phyloP scores from a whole-genome alignment of 2,329 filamentous ascomycete species.

The Didymella pinodella region DNA sequence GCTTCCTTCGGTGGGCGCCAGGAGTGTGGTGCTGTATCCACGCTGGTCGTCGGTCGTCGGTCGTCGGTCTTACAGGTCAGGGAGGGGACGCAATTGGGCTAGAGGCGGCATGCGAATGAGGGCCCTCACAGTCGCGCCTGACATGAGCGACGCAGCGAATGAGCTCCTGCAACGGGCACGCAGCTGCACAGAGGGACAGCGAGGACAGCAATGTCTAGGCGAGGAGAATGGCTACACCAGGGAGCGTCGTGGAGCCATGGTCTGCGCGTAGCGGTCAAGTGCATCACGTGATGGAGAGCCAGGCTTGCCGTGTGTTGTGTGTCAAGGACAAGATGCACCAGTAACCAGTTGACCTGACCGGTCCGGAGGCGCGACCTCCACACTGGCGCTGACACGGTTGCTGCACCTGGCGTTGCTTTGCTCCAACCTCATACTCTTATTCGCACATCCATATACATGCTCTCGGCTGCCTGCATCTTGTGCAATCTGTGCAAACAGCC shows the following conservation, averaged over 20 bases:
- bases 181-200: constrained; percentile 23
- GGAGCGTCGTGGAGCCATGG: constrained; percentile 28
- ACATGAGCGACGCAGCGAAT: constrained; percentile 39
- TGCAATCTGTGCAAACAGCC: constrained; percentile 4
- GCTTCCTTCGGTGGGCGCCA: constrained; percentile 23
- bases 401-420: constrained; percentile 25
- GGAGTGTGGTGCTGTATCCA: constrained; percentile 30
- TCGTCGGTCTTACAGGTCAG: constrained; percentile 39
- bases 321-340: constrained; percentile 5
- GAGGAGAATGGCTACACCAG: constrained; percentile 32
- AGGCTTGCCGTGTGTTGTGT: constrained; percentile 2
- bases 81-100: constrained; percentile 45
- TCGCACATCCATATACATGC: constrained; percentile 12
- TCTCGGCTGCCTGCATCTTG: background rate
- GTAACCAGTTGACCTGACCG: background rate
- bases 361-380: constrained; percentile 21
- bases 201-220: constrained; percentile 23
- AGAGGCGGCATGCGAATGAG: constrained; percentile 47
- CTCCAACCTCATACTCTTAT: constrained; percentile 20
- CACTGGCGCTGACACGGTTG: constrained; percentile 21
- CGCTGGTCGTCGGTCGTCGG: constrained; percentile 24
- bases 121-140: constrained; percentile 46
- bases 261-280: constrained; percentile 27
- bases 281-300: constrained; percentile 27
- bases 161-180: constrained; percentile 29